These are phyloP conservation scores for Plasmodium adleri DNA, from an alignment of 169 alveolate species.

Conservation along the genomic window DNA sequence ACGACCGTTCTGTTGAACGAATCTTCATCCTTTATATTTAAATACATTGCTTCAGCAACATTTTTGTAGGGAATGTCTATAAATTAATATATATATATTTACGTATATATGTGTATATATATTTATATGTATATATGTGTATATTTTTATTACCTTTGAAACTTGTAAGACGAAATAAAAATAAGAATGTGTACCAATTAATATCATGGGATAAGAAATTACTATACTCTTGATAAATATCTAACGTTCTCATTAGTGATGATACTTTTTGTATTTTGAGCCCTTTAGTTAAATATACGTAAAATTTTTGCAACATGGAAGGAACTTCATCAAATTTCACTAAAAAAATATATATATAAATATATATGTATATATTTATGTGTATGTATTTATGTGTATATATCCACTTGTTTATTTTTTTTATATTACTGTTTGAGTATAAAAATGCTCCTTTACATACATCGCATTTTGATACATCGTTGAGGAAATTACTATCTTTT, in stretches of 20 bases:
- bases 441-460: constrained; percentile 43
- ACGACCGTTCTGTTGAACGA: not conserved
- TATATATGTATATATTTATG: not conserved
- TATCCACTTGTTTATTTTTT: too few species aligned
- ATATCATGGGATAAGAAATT: constrained; percentile 30
- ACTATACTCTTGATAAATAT: constrained; percentile 37
- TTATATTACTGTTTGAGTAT: constrained; percentile 1
- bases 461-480: constrained; percentile 16
- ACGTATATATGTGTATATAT: too few species aligned
- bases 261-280: constrained; percentile 1
- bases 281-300: constrained; percentile 5
- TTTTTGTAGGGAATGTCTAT: constrained; percentile 30
- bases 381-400: not conserved
- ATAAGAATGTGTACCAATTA: constrained; percentile 38
- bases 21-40: constrained; percentile 32
- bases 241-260: constrained; percentile 7
- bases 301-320: constrained; percentile 42
- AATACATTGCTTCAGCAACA: constrained; percentile 56
- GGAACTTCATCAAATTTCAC: not conserved
- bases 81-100: too few species aligned
- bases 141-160: constrained; percentile 9
- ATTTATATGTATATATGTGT: not conserved
- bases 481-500: not conserved
- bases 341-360: too few species aligned
- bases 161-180: constrained; percentile 18